phyloP scores from a whole-genome alignment of 2,329 filamentous ascomycete genomes.

The Claviceps pazoutovae region DNA sequence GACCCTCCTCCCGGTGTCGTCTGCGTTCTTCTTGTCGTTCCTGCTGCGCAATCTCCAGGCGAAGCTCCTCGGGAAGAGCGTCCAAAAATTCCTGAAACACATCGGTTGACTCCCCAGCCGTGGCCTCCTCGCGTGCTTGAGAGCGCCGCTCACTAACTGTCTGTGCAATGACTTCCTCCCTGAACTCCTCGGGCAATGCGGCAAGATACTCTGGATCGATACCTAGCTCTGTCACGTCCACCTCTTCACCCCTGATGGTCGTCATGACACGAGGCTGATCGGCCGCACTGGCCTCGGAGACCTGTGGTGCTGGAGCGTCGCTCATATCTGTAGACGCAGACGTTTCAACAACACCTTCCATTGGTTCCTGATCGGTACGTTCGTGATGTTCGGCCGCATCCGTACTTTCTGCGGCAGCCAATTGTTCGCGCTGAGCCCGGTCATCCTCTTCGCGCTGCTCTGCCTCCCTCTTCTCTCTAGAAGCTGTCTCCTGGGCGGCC shows the following conservation, averaged over 20 bases:
- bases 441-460: slow-evolving; percentile 49
- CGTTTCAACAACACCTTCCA: slow-evolving; percentile 68
- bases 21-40: slow-evolving; percentile 81
- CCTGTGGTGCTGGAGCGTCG: slow-evolving; percentile 16
- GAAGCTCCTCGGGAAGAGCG: slow-evolving; percentile 78
- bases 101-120: slow-evolving; percentile 61
- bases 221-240: slow-evolving; percentile 87
- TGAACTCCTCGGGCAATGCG: slow-evolving; percentile 91
- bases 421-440: slow-evolving; percentile 11
- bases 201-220: slow-evolving; percentile 92
- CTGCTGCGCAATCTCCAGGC: slow-evolving; percentile 79
- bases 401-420: slow-evolving; percentile 42
- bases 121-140: slow-evolving; percentile 54
- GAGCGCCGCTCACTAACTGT: slow-evolving; percentile 74
- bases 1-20: slow-evolving; percentile 69
- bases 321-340: slow-evolving; percentile 22
- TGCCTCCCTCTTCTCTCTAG: slow-evolving; percentile 53
- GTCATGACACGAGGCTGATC: slow-evolving; percentile 52
- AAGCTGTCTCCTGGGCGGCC: slow-evolving; percentile 54
- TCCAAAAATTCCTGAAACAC: slow-evolving; percentile 91
- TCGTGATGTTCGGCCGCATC: slow-evolving; percentile 22
- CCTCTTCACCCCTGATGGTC: slow-evolving; percentile 70
- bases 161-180: slow-evolving; percentile 89
- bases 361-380: slow-evolving; percentile 28
- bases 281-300: not conserved